Conservation (phyloP, 352 stramenopile genomes). For the Pythium scleroteichum region DNA sequence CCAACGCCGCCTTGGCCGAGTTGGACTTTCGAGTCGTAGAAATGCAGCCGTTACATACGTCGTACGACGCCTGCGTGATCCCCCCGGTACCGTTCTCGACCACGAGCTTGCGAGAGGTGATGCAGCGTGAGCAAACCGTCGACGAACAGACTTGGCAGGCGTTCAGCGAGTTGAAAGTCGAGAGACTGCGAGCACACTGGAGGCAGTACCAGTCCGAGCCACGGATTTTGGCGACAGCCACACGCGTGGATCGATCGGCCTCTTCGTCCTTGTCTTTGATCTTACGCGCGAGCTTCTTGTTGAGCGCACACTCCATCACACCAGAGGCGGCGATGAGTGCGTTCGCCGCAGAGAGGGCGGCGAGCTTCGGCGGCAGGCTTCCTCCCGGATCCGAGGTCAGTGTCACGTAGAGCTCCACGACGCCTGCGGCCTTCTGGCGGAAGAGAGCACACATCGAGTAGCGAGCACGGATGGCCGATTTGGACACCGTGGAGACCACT, state of each 20-base stretch:
- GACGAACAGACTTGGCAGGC: conserved; percentile 3
- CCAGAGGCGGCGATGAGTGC: background rate
- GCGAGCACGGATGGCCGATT: conserved; percentile 40
- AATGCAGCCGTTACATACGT: background rate
- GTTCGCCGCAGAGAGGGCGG: conserved; percentile 1
- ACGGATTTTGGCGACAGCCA: background rate
- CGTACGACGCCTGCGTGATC: background rate
- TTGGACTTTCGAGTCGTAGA: background rate
- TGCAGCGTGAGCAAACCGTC: background rate
- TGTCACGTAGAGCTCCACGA: conserved; percentile 39
- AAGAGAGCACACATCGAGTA: conserved; percentile 48
- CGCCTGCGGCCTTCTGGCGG: conserved; percentile 31
- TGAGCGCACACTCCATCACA: background rate
- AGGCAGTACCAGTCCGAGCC: background rate
- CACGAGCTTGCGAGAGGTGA: conserved; percentile 3
- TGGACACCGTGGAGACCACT: background rate
- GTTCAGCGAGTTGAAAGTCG: background rate
- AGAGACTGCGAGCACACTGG: conserved; percentile 2
- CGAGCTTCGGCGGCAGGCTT: conserved; percentile 5
- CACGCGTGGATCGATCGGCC: background rate
- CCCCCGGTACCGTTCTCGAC: background rate
- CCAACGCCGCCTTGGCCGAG: background rate
- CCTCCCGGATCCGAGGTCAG: conserved; percentile 10
- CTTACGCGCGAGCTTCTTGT: conserved; percentile 1
- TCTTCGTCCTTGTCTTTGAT: background rate